Percentiles rank a stretch among this genome's conserved stretches.
Evolutionary conservation across 306 rosid genomes (phyloP).

Genomic region (Betula pendula): DNA sequence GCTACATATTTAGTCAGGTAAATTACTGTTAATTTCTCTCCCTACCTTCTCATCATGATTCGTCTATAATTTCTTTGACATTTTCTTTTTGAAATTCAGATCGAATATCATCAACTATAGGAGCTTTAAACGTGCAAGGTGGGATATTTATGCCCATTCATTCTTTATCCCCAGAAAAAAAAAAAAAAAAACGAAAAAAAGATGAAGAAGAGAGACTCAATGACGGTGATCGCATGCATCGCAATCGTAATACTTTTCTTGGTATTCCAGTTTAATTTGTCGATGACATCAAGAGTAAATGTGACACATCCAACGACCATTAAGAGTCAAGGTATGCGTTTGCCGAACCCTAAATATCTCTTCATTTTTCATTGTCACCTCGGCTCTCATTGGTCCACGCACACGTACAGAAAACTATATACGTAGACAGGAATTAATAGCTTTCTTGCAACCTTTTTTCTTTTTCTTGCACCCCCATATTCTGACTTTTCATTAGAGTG

Average conservation of each 20-base stretch:
- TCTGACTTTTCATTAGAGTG: too few relatives aligned
- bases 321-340: slow-evolving; percentile 15
- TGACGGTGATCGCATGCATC: background rate
- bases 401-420: too few relatives aligned
- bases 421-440: too few relatives aligned
- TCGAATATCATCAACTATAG: background rate
- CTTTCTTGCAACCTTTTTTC: too few relatives aligned
- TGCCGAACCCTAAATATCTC: background rate
- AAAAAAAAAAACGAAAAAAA: too few relatives aligned
- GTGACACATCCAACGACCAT: background rate
- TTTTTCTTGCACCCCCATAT: too few relatives aligned
- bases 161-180: too few relatives aligned
- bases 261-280: slow-evolving; percentile 11
- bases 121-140: background rate
- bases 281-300: background rate
- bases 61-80: too few relatives aligned
- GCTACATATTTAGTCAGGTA: background rate
- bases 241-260: slow-evolving; percentile 11
- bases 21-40: background rate
- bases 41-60: background rate
- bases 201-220: slow-evolving; percentile 25
- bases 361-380: background rate
- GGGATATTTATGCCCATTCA: background rate
- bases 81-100: background rate
- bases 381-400: background rate